Conservation (phyloP, 805 yeast genomes). For the Myxozyma mucilagina region DNA sequence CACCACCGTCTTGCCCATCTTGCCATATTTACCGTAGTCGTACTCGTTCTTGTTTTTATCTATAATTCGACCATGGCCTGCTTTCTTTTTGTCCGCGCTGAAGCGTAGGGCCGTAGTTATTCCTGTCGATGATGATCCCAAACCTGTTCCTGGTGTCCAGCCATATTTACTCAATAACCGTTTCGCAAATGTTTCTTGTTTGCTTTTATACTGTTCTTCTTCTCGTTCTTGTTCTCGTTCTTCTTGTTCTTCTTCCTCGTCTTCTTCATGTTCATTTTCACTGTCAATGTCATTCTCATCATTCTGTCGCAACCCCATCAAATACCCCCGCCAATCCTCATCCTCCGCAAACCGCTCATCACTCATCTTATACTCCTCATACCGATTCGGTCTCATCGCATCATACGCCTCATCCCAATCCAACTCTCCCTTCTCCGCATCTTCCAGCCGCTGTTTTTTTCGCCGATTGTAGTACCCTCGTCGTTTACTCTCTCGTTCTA, state of each 20-base stretch:
- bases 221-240: neutral
- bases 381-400: conserved; percentile 26
- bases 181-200: conserved; percentile 26
- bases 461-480: neutral
- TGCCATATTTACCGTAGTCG: conserved; percentile 20
- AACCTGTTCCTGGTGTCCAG: conserved; percentile 33
- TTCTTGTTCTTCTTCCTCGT: neutral
- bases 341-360: conserved; percentile 31
- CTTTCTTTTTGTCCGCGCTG: conserved; percentile 24
- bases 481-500: neutral
- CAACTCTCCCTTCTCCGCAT: conserved; percentile 1
- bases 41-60: conserved; percentile 1
- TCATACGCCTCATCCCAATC: conserved; percentile 33
- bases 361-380: conserved; percentile 28
- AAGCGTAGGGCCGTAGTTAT: conserved; percentile 28
- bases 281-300: neutral
- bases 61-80: conserved; percentile 29
- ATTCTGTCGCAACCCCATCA: conserved; percentile 5
- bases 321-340: conserved; percentile 32
- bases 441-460: conserved; percentile 7
- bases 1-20: conserved; percentile 21
- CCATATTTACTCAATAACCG: conserved; percentile 29
- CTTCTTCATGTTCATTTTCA: neutral
- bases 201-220: neutral
- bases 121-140: conserved; percentile 26